These are phyloP conservation scores for Pharnaceum exiguum DNA, from an alignment of 148 eudicot species.

Conservation along the genomic window DNA sequence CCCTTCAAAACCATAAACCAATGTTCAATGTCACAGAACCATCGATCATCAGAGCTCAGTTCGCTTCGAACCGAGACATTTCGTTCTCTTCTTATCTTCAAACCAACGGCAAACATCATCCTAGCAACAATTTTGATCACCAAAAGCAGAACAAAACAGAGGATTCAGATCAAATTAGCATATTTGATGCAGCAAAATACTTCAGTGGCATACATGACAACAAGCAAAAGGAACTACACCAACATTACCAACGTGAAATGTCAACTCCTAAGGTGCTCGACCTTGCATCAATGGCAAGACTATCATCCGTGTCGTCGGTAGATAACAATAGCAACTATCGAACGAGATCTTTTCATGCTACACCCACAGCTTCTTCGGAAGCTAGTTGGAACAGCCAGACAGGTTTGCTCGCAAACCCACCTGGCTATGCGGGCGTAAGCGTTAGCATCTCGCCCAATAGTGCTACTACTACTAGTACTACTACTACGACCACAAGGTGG, in stretches of 20 bases:
- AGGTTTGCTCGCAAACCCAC: slow-evolving; percentile 56
- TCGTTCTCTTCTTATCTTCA: slow-evolving; percentile 41
- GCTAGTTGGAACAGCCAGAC: slow-evolving; percentile 89
- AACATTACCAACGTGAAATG: not conserved
- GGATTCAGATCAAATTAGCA: slow-evolving; percentile 59
- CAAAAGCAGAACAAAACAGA: slow-evolving; percentile 5
- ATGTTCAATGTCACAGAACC: slow-evolving; percentile 24
- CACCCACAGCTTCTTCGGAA: slow-evolving; percentile 83
- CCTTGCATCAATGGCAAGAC: slow-evolving; percentile 26
- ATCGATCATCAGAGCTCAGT: slow-evolving; percentile 29
- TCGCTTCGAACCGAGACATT: slow-evolving; percentile 25
- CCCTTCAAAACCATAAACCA: slow-evolving; percentile 19
- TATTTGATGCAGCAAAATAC: slow-evolving; percentile 77
- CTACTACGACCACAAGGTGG: slow-evolving; percentile 5
- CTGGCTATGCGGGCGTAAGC: slow-evolving; percentile 35
- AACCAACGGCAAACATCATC: not conserved
- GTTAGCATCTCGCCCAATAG: slow-evolving; percentile 13
- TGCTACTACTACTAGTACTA: not conserved
- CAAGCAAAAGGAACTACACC: too few species aligned
- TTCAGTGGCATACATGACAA: slow-evolving; percentile 42
- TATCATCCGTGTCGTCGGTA: slow-evolving; percentile 45
- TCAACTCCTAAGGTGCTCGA: not conserved
- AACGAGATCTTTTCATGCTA: slow-evolving; percentile 47
- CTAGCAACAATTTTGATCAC: not conserved
- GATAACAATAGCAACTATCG: slow-evolving; percentile 39